Evolutionary conservation across 306 rosid species (phyloP).

Genomic region (Prunus mume): DNA sequence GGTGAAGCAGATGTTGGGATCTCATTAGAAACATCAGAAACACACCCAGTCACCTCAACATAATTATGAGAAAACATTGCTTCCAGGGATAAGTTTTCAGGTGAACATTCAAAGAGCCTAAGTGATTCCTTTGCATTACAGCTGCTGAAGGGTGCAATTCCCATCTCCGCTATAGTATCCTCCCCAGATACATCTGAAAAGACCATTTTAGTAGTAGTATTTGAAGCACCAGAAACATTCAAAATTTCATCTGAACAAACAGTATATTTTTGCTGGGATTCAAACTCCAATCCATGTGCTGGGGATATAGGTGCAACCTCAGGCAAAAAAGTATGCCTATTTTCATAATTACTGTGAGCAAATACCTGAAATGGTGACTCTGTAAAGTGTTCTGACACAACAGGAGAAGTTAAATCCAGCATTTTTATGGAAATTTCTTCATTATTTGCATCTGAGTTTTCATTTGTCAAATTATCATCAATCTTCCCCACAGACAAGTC

Average conservation of each 20-base stretch:
- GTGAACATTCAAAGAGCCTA: slow-evolving; percentile 28
- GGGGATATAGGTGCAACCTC: slow-evolving; percentile 26
- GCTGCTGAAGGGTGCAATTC: slow-evolving; percentile 21
- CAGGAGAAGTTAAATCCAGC: slow-evolving; percentile 22
- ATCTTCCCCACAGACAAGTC: slow-evolving; percentile 18
- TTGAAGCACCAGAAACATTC: slow-evolving; percentile 19
- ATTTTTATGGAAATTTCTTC: slow-evolving; percentile 31
- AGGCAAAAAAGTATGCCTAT: slow-evolving; percentile 3
- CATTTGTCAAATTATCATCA: slow-evolving; percentile 26
- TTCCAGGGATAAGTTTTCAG: slow-evolving; percentile 13
- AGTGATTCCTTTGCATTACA: slow-evolving; percentile 14
- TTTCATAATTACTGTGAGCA: slow-evolving; percentile 18
- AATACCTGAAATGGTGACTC: slow-evolving; percentile 21
- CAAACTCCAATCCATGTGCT: slow-evolving; percentile 3
- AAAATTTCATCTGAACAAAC: slow-evolving; percentile 15
- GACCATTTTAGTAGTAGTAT: slow-evolving; percentile 8
- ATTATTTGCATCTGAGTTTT: slow-evolving; percentile 22
- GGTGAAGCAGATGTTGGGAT: slow-evolving; percentile 24
- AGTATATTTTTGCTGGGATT: slow-evolving; percentile 7
- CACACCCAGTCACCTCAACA: slow-evolving; percentile 19
- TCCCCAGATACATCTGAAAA: slow-evolving; percentile 27
- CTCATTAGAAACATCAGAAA: slow-evolving; percentile 25
- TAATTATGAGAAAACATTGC: slow-evolving; percentile 21
- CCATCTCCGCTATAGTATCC: slow-evolving; percentile 14
- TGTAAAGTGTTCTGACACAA: slow-evolving; percentile 29